Base-by-base conservation (phyloP, 139 green algal genomes). In the Coelastrella sp. region DNA sequence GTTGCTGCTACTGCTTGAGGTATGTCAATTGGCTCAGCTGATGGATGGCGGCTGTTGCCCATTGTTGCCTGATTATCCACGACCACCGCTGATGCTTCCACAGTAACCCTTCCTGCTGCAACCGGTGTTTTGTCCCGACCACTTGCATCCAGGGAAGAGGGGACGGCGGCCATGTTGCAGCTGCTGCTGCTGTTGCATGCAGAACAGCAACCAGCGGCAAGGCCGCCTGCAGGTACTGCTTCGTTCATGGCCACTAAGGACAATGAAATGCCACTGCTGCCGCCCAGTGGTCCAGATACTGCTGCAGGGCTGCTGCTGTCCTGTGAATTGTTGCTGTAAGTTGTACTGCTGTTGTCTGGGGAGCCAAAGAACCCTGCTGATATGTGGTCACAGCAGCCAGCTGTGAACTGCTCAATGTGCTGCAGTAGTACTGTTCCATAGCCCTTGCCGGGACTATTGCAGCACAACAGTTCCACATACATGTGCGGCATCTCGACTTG, bases 391-490 rank as follows among this genome's bases (percentile, higher is more conserved):
- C 58, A 63, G n/a, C 22, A 59, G 14, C 25, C 84, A 15, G 68
- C 66, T 24, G 68, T 72, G 22, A 91, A 86, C 61, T 58, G 61
- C 80, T 93, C 90, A 15, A 93, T 91, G 17, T 87, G 78, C 10
- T 63, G 66, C 60, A 93, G 86, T 60, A 93, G 90, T 9, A 89
- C 15, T 1, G 78, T 85, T 61, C 90, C 90, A 24, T 63, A 85
- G 27, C 90, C 90, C 17, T 56, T 56, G 79, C 86, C 72, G 0
- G 90, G 90, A 70, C 76, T 73, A 22, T 68, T 83, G n/a, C 65
- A 88, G 20, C 76, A 79, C 22, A 93, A 22, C 9, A 93, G 86
- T 81, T 91, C 86, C 7, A 93, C 70, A 76, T 91, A 92, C 84
- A 88, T 68, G 24, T 93, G 90, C 6, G 86, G 85, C 73, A 90